Conservation (phyloP, 202 grass and related monocot species). For the Miscanthus sacchariflorus region DNA sequence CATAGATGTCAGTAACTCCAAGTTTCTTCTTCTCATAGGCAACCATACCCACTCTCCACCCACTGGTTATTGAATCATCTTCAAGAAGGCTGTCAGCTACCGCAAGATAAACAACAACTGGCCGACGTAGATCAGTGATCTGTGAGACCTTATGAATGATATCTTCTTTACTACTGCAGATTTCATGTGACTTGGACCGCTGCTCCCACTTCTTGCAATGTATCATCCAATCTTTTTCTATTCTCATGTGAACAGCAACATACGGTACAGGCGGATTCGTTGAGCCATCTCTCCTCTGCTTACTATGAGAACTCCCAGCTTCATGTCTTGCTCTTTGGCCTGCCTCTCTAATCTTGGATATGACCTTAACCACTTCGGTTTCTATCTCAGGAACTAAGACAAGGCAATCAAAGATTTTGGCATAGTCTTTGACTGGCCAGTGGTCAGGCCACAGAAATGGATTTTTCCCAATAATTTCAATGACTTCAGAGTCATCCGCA, state of each 20-base stretch:
- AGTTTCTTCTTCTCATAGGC: slow-evolving; percentile 93
- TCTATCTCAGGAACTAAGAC: slow-evolving; percentile 83
- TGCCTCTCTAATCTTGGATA: slow-evolving; percentile 88
- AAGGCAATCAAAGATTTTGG: slow-evolving; percentile 82
- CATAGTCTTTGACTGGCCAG: slow-evolving; percentile 90
- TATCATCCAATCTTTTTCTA: slow-evolving; percentile 99
- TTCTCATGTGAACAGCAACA: slow-evolving; percentile 97
- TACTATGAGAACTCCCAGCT: slow-evolving; percentile 50
- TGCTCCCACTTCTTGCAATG: slow-evolving; percentile 99
- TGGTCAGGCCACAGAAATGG: slow-evolving; percentile 97
- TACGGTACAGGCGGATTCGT: slow-evolving; percentile 54
- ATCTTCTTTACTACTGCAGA: slow-evolving; percentile 94
- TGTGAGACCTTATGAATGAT: slow-evolving; percentile 90
- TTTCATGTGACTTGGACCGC: slow-evolving; percentile 69
- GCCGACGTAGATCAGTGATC: slow-evolving; percentile 61
- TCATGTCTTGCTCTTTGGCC: slow-evolving; percentile 60
- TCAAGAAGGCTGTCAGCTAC: slow-evolving; percentile 92
- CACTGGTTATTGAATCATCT: slow-evolving; percentile 80
- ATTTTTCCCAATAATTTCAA: slow-evolving; percentile 83
- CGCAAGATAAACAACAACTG: slow-evolving; percentile 89
- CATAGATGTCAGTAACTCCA: slow-evolving; percentile 75
- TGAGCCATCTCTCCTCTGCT: slow-evolving; percentile 37
- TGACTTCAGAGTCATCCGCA: slow-evolving; percentile 66
- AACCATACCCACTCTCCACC: slow-evolving; percentile 86
- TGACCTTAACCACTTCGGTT: slow-evolving; percentile 77